Evolutionary conservation across 306 rosid genomes (phyloP), one percentile per base, ranked within the genome.

Genomic region (Abrus pulchellus): DNA sequence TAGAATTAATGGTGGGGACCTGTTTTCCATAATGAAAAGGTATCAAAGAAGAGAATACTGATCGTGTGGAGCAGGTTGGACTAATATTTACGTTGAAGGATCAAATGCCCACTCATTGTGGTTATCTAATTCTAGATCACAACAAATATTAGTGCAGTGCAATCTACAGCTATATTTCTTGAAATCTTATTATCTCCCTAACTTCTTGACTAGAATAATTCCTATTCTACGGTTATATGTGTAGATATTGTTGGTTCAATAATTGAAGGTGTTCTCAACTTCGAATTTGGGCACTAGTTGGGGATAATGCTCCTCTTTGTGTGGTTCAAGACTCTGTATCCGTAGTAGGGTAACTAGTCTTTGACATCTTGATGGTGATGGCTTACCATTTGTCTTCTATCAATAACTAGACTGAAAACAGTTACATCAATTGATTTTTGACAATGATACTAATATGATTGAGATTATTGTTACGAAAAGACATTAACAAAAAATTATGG

Each of bases 251-350:
- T 52, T 57, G 78, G 78, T 63, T 66, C 79, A 43, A 20, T 68
- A 34, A 29, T 84, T 30, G 84, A 74, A 29, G 4, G 9, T 36
- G 78, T 61, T 48, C 60, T 67, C 57, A 36, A 52, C 27, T 74
- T 44, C 70, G 64, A 12, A 80, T 20, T 20, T 20, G 5, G 62
- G 6, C 7, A 40, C 8, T 84, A 6, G 3, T 84, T 20, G 87
- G 82, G n/a, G 67, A 68, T 44, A 30, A 36, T 32, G 84, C 84
- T 60, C 75, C 87, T 52, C 81, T 84, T 32, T 63, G 12, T 5
- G 81, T 64, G 29, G 60, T 84, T 71, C 76, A 79, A 70, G 72
- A 62, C 72, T 67, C 87, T 62, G 49, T 13, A 14, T 49, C 62
- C 32, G 28, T 75, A 60, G 14, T 68, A 4, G 53, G 68, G 74